Conservation (phyloP, 2,329 filamentous ascomycete species). For the Tolypocladium tundrense region DNA sequence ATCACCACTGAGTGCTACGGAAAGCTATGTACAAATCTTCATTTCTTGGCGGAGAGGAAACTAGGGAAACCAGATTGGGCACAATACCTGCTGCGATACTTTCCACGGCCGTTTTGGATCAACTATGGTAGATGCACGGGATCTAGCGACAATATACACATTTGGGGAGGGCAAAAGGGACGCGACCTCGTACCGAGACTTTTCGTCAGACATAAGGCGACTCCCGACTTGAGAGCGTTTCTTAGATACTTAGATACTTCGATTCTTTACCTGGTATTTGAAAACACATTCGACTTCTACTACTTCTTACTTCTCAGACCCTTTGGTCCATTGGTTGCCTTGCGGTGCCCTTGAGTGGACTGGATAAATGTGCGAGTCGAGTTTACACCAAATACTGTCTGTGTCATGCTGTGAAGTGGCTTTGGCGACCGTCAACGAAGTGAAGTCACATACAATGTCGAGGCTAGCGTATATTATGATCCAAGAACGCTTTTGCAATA, state of each 20-base stretch:
- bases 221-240: background rate
- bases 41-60: background rate
- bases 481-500: background rate
- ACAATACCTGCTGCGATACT: background rate
- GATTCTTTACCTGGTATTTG: background rate
- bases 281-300: background rate
- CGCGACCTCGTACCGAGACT: background rate
- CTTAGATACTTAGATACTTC: background rate
- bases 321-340: too few species aligned
- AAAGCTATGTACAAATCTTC: background rate
- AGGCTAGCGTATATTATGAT: background rate
- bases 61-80: constrained; percentile 4
- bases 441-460: background rate
- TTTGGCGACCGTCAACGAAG: background rate
- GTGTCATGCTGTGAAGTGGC: background rate
- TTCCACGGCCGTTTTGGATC: background rate
- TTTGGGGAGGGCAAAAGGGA: background rate
- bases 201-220: background rate
- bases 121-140: background rate
- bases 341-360: background rate
- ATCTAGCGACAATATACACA: background rate
- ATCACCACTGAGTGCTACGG: constrained; percentile 10
- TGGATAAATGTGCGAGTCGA: background rate
- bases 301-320: background rate
- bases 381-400: background rate